Evolutionary conservation across 2,329 filamentous ascomycete species (phyloP).

Genomic region (Acrocalymma vagum): DNA sequence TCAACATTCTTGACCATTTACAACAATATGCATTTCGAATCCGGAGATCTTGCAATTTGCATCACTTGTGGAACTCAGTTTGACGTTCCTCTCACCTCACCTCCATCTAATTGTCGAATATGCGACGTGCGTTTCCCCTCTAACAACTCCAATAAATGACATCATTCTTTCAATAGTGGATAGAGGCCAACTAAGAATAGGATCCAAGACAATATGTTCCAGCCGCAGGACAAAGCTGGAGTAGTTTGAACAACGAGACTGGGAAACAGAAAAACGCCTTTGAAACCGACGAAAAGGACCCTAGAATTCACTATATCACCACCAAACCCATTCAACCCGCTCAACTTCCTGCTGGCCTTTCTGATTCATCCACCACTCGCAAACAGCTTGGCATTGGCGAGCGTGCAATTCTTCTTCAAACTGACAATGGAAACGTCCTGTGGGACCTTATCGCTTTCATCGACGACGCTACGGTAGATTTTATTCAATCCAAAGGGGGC

Average conservation of each 20-base stretch:
- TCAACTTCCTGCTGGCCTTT: slow-evolving; percentile 28
- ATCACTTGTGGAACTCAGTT: slow-evolving; percentile 76
- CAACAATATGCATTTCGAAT: slow-evolving; percentile 38
- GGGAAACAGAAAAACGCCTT: slow-evolving; percentile 63
- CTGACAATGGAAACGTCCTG: slow-evolving; percentile 73
- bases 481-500: slow-evolving; percentile 69
- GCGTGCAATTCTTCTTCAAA: slow-evolving; percentile 73
- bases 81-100: slow-evolving; percentile 58
- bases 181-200: slow-evolving; percentile 38
- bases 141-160: slow-evolving; percentile 1
- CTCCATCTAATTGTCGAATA: slow-evolving; percentile 69
- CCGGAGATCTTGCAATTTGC: slow-evolving; percentile 65
- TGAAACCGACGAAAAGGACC: slow-evolving; percentile 56
- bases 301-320: slow-evolving; percentile 53
- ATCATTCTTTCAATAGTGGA: not conserved
- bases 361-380: slow-evolving; percentile 46
- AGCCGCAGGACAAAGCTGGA: slow-evolving; percentile 70
- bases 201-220: slow-evolving; percentile 75
- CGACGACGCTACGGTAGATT: slow-evolving; percentile 68
- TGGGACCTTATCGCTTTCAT: slow-evolving; percentile 82
- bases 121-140: slow-evolving; percentile 67
- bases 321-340: slow-evolving; percentile 43
- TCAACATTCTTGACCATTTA: too few relatives aligned
- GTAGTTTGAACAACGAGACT: slow-evolving; percentile 60
- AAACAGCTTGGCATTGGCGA: slow-evolving; percentile 76